phyloP scores from a whole-genome alignment of 306 rosid genomes.

The Spatholobus suberectus region DNA sequence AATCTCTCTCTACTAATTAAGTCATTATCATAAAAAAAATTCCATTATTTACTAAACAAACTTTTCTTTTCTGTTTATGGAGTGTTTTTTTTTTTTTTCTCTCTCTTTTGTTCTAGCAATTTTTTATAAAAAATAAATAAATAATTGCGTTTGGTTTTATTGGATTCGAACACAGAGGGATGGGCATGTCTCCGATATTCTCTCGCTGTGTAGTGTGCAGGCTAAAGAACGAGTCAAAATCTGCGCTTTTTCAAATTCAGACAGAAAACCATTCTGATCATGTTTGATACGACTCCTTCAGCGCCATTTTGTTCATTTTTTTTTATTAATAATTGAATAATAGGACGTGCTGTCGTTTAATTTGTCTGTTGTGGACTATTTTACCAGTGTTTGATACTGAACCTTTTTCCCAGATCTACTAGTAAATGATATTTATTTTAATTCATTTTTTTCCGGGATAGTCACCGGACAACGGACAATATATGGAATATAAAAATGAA shows the following conservation, averaged over 20 bases:
- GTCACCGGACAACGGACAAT: not conserved
- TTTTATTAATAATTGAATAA: not conserved
- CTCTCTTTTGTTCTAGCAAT: not conserved
- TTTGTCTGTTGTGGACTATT: constrained; percentile 3
- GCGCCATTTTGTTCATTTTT: not conserved
- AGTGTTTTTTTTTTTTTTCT: too few species aligned
- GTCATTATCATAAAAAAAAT: too few species aligned
- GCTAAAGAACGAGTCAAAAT: not conserved
- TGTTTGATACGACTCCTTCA: not conserved
- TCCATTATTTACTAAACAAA: not conserved
- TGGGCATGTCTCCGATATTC: constrained; percentile 37
- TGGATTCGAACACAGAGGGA: not conserved
- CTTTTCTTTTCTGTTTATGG: not conserved
- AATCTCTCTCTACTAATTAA: too few species aligned
- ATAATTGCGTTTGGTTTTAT: not conserved
- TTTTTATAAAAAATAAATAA: too few species aligned
- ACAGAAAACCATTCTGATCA: not conserved
- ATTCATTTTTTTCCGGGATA: not conserved
- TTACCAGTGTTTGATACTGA: not conserved
- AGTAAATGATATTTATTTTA: not conserved
- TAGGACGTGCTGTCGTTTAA: constrained; percentile 28
- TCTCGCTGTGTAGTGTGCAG: not conserved
- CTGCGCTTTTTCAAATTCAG: constrained; percentile 6
- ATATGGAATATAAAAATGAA: not conserved
- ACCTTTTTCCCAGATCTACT: constrained; percentile 35